Evolutionary conservation across 192 early-diverging fungal genomes (phyloP), one percentile per base, ranked within the genome.

Genomic region (Endogone sp.): DNA sequence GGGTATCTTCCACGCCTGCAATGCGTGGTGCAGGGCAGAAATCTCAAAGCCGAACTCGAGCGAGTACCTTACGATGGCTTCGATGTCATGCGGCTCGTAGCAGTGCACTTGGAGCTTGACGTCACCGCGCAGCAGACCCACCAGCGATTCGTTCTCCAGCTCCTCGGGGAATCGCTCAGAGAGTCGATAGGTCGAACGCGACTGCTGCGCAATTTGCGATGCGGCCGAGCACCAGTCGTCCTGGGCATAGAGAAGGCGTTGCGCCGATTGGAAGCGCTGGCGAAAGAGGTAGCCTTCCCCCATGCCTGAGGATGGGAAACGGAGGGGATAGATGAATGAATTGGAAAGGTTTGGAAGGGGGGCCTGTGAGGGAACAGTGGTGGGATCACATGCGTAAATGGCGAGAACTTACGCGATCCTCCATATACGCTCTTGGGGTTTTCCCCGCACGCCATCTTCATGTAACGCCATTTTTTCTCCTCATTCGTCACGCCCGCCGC

Each of bases 381-480:
- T n/a, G n/a, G n/a, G n/a, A n/a, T n/a, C n/a, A n/a, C n/a, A n/a
- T n/a, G n/a, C n/a, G n/a, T n/a, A n/a, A n/a, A n/a, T n/a, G n/a
- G n/a, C n/a, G n/a, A n/a, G n/a, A n/a, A 30, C 72, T 74, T 79
- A 78, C 79, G 73, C 30, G 79, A 78, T 62, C 30, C 29, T 20
- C 79, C 81, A 56, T 82, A 86, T 49, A 62, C 29, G 22, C 63
- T 21, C 56, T 85, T 89, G 8, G 87, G 79, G 71, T 90, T 90
- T 68, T 90, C 88, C 26, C 88, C 87, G 71, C 88, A 90, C 0
- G 88, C 88, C 85, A 89, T 87, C 64, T 90, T 90, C 82, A 89
- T 89, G 71, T 82, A 90, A 6, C 86, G 69, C 79, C 81, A 81
- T 16, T 60, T 29, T 10, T 70, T 72, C 27, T 77, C 79, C 56